Evolutionary conservation across 495 filamentous ascomycete species (phyloP), one percentile per base, ranked within the genome.

Genomic region (Cryomyces antarcticus): DNA sequence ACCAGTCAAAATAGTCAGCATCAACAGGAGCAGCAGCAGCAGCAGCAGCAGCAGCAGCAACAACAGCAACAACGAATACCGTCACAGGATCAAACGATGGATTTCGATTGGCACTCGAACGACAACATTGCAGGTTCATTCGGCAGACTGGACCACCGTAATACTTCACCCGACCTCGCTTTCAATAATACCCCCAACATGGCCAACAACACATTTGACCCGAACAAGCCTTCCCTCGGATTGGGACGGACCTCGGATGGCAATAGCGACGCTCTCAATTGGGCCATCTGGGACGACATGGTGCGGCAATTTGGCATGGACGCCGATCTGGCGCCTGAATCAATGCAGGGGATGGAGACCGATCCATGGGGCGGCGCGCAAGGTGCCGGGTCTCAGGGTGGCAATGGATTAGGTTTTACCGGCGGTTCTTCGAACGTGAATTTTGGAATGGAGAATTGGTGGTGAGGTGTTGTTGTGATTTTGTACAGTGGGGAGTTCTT

Each of bases 221-320:
- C 33, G 33, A 12, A 7, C 12, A 35, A 35, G n/a, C n/a, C n/a
- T n/a, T 35, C 7, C 12, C 33, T 7, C 33, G 33, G 33, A 35
- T 35, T 35, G 33, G 33, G n/a, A n/a, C 12, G 7, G 33, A 35
- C 12, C 7, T 7, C 7, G 33, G 33, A 35, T 12, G 33, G 33
- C 33, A 35, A 35, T 12, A 7, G 7, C 33, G 33, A 35, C 33
- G 33, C 33, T 12, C 7, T 52, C 28, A 50, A 52, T 31, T 55
- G 52, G 52, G 46, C 47, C 10, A 45, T 44, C 31, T 55, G 47
- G 44, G 50, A 52, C 37, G 30, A 52, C 42, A 46, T 55, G n/a
- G 50, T 52, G 1, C 30, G 45, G 39, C 49, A 55, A 37, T 55
- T 52, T 37, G 49, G 47, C 7, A 35, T 35, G 33, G 33, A 35